Percentiles rank a stretch among this genome's conserved stretches.
Conservation (phyloP, 2,329 filamentous ascomycete genomes). For the Exophiala mesophila region DNA sequence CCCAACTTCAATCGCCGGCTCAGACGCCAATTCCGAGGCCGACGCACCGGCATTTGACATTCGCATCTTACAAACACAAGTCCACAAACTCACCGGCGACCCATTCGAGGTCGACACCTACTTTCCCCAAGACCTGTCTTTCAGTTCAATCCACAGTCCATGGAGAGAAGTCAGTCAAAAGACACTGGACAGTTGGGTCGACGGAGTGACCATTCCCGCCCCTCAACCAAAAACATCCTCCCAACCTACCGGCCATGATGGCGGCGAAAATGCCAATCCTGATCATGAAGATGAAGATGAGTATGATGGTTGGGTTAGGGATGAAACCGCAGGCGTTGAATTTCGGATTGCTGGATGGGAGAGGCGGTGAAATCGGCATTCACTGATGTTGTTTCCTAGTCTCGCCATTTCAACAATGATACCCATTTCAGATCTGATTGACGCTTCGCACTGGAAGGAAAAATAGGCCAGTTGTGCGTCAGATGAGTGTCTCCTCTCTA, state of each 20-base stretch:
- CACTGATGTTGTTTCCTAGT: too few relatives aligned
- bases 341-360: conserved; percentile 47
- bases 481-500: too few relatives aligned
- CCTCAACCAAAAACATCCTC: neutral
- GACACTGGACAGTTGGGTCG: conserved; percentile 11
- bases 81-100: conserved; percentile 15
- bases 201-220: conserved; percentile 13
- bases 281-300: conserved; percentile 31
- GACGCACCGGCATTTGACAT: conserved; percentile 16
- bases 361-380: conserved; percentile 22
- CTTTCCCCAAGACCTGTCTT: conserved; percentile 36
- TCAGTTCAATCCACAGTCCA: conserved; percentile 12
- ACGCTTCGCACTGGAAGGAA: too few relatives aligned
- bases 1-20: neutral
- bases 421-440: too few relatives aligned
- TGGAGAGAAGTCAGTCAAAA: conserved; percentile 1
- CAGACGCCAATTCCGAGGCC: conserved; percentile 3
- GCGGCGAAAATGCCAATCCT: conserved; percentile 26
- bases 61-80: conserved; percentile 29
- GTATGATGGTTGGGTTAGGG: conserved; percentile 38
- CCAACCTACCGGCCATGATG: neutral
- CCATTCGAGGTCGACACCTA: conserved; percentile 46
- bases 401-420: too few relatives aligned
- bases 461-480: too few relatives aligned
- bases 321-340: conserved; percentile 46